Conservation (phyloP, 768 basidiomycete species). For the Boletus rubroflammeus region DNA sequence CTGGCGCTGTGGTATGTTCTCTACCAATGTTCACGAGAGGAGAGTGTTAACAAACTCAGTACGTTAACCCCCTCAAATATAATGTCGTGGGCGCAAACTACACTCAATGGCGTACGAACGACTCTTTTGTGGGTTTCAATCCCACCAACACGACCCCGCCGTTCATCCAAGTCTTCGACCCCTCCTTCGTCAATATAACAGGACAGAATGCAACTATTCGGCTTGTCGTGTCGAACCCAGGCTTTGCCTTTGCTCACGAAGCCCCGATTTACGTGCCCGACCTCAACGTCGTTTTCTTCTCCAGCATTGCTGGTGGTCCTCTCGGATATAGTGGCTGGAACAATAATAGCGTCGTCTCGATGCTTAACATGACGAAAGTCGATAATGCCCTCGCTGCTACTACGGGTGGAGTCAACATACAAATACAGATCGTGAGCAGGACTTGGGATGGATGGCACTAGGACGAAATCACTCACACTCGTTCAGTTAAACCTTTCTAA, state of each 20-base stretch:
- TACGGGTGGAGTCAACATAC: constrained; percentile 43
- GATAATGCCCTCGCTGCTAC: constrained; percentile 39
- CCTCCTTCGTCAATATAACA: constrained; percentile 54
- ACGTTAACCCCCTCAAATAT: constrained; percentile 48
- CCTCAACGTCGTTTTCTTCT: constrained; percentile 70
- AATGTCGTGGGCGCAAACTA: constrained; percentile 50
- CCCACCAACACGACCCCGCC: constrained; percentile 58
- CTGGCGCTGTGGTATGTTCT: constrained; percentile 24
- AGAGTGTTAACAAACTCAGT: constrained; percentile 29
- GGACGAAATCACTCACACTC: neutral
- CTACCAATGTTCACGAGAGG: neutral
- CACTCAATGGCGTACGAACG: constrained; percentile 32
- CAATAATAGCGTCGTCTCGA: constrained; percentile 60
- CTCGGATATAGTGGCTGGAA: constrained; percentile 62
- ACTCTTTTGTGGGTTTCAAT: constrained; percentile 49
- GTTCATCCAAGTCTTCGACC: constrained; percentile 57
- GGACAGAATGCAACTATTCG: constrained; percentile 57
- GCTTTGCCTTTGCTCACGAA: constrained; percentile 75
- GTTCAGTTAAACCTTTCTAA: constrained; percentile 55
- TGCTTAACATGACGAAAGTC: constrained; percentile 59
- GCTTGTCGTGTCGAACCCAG: constrained; percentile 57
- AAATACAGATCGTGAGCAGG: constrained; percentile 38
- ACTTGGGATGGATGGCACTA: neutral
- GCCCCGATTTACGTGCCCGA: constrained; percentile 64
- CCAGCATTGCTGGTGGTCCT: constrained; percentile 64